phyloP scores from a whole-genome alignment of 2,329 filamentous ascomycete genomes.

The Monosporascus sp. region DNA sequence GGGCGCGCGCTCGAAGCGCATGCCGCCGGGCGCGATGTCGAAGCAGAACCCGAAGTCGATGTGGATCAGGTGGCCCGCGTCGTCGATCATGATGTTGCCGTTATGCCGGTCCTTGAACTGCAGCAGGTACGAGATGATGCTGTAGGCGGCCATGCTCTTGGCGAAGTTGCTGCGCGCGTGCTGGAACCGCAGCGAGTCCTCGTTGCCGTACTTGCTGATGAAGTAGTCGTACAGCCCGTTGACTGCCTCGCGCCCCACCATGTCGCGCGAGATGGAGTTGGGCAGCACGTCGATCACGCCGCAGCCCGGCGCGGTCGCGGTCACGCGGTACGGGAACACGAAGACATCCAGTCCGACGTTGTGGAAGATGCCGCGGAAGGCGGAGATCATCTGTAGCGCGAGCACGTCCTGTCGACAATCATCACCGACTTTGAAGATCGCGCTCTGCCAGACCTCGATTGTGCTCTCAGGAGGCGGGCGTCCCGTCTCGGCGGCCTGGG shows the following conservation, averaged over 20 bases:
- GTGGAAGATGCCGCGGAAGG: constrained; percentile 96
- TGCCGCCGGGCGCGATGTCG: constrained; percentile 93
- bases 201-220: constrained; percentile 91
- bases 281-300: constrained; percentile 97
- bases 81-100: constrained; percentile 99
- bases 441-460: constrained; percentile 96
- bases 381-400: constrained; percentile 94
- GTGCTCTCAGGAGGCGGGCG: constrained; percentile 43
- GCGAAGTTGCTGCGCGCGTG: constrained; percentile 95
- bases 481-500: constrained; percentile 38
- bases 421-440: constrained; percentile 99
- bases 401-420: constrained; percentile 97
- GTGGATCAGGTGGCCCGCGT: constrained; percentile 93
- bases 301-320: constrained; percentile 92
- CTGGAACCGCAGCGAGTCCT: constrained; percentile 92
- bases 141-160: constrained; percentile 98
- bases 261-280: constrained; percentile 96
- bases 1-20: constrained; percentile 94
- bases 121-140: constrained; percentile 89
- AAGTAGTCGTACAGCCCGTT: constrained; percentile 99
- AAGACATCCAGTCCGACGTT: constrained; percentile 91
- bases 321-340: constrained; percentile 95
- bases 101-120: constrained; percentile 99
- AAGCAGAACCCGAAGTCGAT: constrained; percentile 99
- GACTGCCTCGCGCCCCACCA: constrained; percentile 95